A percentile compares a stretch with the other conserved stretches of the same genome.
phyloP scores from a whole-genome alignment of 257 asterid species.

The Ilex aquifolium region DNA sequence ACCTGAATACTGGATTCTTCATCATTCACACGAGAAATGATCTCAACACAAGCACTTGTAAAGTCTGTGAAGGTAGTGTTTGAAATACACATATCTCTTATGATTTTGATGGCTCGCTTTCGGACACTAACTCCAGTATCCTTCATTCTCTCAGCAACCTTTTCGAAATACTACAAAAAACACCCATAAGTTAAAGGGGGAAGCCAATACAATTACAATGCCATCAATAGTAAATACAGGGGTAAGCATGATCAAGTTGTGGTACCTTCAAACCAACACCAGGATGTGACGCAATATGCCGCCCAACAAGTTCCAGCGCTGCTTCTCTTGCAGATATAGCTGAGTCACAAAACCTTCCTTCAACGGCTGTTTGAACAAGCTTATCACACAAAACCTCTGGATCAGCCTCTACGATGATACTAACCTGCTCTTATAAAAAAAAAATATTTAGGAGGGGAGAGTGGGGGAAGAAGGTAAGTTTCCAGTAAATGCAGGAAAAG shows the following conservation, averaged over 20 bases:
- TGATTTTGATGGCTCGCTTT: slow-evolving; percentile 93
- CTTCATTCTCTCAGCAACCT: slow-evolving; percentile 95
- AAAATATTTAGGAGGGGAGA: slow-evolving; percentile 3
- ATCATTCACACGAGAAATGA: slow-evolving; percentile 87
- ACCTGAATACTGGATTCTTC: slow-evolving; percentile 99
- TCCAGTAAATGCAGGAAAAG: slow-evolving; percentile 6
- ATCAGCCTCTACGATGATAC: slow-evolving; percentile 96
- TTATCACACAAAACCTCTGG: slow-evolving; percentile 94
- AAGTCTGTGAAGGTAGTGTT: slow-evolving; percentile 58
- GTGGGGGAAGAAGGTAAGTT: slow-evolving; percentile 11
- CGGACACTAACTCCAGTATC: slow-evolving; percentile 99
- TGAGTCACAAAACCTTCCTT: slow-evolving; percentile 96
- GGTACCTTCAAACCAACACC: slow-evolving; percentile 97
- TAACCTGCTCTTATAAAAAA: slow-evolving; percentile 58
- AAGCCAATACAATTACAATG: slow-evolving; percentile 15
- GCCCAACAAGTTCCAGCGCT: slow-evolving; percentile 98
- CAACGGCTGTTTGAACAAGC: slow-evolving; percentile 89
- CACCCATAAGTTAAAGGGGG: slow-evolving; percentile 20
- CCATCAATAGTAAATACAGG: slow-evolving; percentile 7
- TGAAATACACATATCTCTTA: slow-evolving; percentile 91
- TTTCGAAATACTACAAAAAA: slow-evolving; percentile 75
- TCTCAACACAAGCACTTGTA: slow-evolving; percentile 75
- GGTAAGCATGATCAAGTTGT: slow-evolving; percentile 18
- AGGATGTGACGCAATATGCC: slow-evolving; percentile 97
- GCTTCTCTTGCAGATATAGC: slow-evolving; percentile 98